Base-by-base conservation (phyloP, 2,329 filamentous ascomycete species). In the Penicillium aurantiogriseum region DNA sequence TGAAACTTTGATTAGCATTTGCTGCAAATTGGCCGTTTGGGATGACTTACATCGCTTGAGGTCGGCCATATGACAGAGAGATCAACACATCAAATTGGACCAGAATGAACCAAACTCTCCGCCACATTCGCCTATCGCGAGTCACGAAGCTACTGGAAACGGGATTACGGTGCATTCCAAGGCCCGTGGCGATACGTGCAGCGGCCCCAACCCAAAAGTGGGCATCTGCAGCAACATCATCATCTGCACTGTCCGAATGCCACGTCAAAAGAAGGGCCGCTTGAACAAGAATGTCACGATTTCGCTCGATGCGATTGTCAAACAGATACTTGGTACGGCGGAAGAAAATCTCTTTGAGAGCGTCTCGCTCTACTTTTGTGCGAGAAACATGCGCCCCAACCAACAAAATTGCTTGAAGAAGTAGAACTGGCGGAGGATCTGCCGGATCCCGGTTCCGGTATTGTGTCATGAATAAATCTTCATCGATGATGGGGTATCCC, bases 181-280 rank as follows among this genome's bases (percentile, higher is more conserved):
- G 69, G 0, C 82, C 82, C 0, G 80, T 77, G 2, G 81, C 82
- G 35, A 80, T 82, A 5, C 82, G 76, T 19, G 76, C 76, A 5
- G 81, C 82, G 4, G 82, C 74, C 2, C 82, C 82, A 7, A 83
- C 74, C 82, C 82, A 84, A 58, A 78, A 73, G 60, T 76, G 82
- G 17, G 79, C 77, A 61, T 84, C 84, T 39, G 80, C 79, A 5
- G 80, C 72, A 7, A 84, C 79, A 65, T 83, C 81, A 60, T 85
- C 82, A 25, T 81, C 80, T 15, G 80, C 77, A 9, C 69, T 70
- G 48, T 84, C 80, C 1, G 80, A 79, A 60, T 83, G 79, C 83
- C 82, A 85, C 2, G 81, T 83, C 51, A 85, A 63, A 1, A 85
- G 74, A 23, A 85, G 69, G 2, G 81, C 80, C 4, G 79, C 79